Evolutionary conservation across 257 asterid genomes (phyloP).

Genomic region (Agastache rugosa): DNA sequence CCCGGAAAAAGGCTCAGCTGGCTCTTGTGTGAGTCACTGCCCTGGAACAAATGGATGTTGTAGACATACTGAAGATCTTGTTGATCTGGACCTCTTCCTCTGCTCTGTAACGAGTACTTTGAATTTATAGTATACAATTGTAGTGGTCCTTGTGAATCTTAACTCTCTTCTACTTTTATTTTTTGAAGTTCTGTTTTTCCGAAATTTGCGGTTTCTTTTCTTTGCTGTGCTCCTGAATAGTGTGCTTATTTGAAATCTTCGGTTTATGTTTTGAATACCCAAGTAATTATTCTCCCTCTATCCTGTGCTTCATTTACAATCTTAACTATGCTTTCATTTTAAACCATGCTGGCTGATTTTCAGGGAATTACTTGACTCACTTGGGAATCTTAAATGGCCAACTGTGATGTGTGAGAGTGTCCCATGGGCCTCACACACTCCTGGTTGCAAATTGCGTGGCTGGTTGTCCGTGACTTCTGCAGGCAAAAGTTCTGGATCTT

Average conservation of each 20-base stretch:
- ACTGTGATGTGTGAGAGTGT: conserved; percentile 65
- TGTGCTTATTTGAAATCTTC: conserved; percentile 16
- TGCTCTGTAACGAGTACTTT: conserved; percentile 30
- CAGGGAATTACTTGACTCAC: conserved; percentile 85
- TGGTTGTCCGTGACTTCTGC: conserved; percentile 60
- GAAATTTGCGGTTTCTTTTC: conserved; percentile 25
- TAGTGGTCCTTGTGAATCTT: conserved; percentile 35
- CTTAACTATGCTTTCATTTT: conserved; percentile 38
- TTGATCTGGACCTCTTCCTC: conserved; percentile 30
- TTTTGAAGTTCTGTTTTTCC: conserved; percentile 3
- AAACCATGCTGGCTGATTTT: conserved; percentile 58
- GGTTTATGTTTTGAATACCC: background rate
- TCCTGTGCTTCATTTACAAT: conserved; percentile 35
- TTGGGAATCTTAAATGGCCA: conserved; percentile 85
- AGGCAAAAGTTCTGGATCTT: conserved; percentile 41
- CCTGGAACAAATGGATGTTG: conserved; percentile 39
- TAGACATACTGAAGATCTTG: conserved; percentile 36
- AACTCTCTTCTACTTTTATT: conserved; percentile 17
- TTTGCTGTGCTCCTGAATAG: conserved; percentile 1
- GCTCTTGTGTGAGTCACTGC: conserved; percentile 93
- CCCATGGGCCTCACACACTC: conserved; percentile 88
- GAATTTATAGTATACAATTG: conserved; percentile 1
- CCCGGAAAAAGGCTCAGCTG: conserved; percentile 87
- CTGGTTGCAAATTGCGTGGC: conserved; percentile 76
- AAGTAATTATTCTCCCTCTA: conserved; percentile 16